Evolutionary conservation across 1,284 basidiomycete genomes (phyloP).

Genomic region (Afroboletus lepidellus): DNA sequence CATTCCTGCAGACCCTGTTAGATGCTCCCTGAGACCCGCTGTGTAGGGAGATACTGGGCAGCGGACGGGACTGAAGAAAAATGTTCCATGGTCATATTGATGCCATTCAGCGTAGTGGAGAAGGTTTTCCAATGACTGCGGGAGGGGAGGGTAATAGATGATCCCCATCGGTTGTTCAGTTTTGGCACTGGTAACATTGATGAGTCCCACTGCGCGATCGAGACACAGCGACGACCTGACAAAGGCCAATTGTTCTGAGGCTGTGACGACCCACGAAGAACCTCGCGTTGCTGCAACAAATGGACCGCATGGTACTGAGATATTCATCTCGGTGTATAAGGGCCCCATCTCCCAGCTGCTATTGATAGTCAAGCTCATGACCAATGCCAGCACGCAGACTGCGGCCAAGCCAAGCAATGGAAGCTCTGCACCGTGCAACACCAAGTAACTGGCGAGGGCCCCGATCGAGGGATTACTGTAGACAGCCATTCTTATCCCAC

Average conservation of each 20-base stretch:
- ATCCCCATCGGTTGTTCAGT: background rate
- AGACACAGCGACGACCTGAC: constrained; percentile 10
- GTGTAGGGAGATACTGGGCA: constrained; percentile 10
- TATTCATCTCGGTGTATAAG: fast-evolving
- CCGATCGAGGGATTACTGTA: constrained; percentile 15
- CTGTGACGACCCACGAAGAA: constrained; percentile 5
- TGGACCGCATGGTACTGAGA: constrained; percentile 2
- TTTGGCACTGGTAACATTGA: constrained; percentile 6
- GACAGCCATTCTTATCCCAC: constrained; percentile 11
- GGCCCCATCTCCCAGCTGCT: constrained; percentile 7
- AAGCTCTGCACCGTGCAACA: background rate
- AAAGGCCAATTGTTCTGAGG: constrained; percentile 5
- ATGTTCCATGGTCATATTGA: constrained; percentile 18
- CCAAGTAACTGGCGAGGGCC: constrained; percentile 6
- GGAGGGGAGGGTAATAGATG: constrained; percentile 19
- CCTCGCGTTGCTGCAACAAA: background rate
- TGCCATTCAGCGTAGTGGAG: constrained; percentile 13
- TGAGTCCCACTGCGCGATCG: constrained; percentile 1
- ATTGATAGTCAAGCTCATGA: constrained; percentile 17
- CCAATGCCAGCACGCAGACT: constrained; percentile 12
- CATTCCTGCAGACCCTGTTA: no score
- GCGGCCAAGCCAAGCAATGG: background rate
- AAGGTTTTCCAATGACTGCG: background rate
- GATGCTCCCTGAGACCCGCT: fast-evolving
- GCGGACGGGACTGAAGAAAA: constrained; percentile 11